Conservation (phyloP, 306 rosid species). For the Vigna trinervia region DNA sequence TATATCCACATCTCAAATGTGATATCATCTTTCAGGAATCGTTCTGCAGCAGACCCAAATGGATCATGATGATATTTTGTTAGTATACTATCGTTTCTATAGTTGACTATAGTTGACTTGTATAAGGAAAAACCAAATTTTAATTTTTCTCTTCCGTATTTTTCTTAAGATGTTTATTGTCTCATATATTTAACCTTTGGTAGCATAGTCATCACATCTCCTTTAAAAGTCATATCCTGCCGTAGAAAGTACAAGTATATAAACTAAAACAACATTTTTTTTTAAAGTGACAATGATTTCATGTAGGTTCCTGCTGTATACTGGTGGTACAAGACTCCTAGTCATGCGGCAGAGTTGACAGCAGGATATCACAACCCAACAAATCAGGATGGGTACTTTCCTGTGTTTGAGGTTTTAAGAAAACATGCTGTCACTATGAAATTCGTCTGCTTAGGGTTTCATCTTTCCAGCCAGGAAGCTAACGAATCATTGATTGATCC, state of each 20-base stretch:
- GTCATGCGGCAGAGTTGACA: slow-evolving; percentile 97
- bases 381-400: slow-evolving; percentile 92
- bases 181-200: not conserved
- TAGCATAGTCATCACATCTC: slow-evolving; percentile 26
- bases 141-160: not conserved
- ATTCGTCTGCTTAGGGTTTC: slow-evolving; percentile 79
- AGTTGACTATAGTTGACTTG: too few relatives aligned
- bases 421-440: slow-evolving; percentile 77
- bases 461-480: slow-evolving; percentile 66
- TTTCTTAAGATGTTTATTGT: slow-evolving; percentile 6
- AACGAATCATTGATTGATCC: slow-evolving; percentile 85
- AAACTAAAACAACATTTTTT: slow-evolving; percentile 32
- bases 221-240: slow-evolving; percentile 6
- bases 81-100: too few relatives aligned
- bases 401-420: slow-evolving; percentile 82
- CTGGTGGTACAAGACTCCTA: slow-evolving; percentile 95
- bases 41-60: not conserved
- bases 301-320: slow-evolving; percentile 89
- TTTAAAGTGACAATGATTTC: slow-evolving; percentile 37
- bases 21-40: not conserved
- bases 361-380: slow-evolving; percentile 94
- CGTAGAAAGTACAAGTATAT: slow-evolving; percentile 9
- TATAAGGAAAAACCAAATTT: not conserved
- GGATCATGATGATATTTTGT: not conserved
- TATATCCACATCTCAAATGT: not conserved